phyloP scores from a whole-genome alignment of 495 filamentous ascomycete genomes.

The Achaetomiella virescens region DNA sequence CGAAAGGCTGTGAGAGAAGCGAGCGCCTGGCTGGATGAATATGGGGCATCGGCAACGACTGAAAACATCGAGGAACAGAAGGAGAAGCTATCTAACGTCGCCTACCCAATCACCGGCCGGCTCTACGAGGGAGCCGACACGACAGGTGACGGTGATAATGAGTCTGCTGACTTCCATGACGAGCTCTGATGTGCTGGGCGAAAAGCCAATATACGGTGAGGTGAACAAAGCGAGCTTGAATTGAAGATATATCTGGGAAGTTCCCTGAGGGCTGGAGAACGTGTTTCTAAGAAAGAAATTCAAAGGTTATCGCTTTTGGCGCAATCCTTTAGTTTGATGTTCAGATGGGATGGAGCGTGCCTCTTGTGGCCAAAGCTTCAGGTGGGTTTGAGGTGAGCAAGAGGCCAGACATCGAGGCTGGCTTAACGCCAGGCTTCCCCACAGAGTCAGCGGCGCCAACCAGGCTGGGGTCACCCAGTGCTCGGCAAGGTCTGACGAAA shows the following conservation, averaged over 20 bases:
- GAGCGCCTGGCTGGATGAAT: conserved; percentile 86
- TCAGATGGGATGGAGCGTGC: not conserved
- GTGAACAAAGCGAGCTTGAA: too few relatives aligned
- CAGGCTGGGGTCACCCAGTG: not conserved
- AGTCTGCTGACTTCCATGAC: conserved; percentile 2
- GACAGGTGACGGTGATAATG: not conserved
- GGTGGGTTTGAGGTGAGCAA: not conserved
- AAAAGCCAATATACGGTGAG: too few relatives aligned
- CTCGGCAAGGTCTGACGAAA: conserved; percentile 13
- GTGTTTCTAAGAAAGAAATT: too few relatives aligned
- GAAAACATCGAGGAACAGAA: conserved; percentile 97
- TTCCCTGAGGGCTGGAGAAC: too few relatives aligned
- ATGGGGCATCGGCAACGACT: conserved; percentile 68
- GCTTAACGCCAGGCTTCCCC: conserved; percentile 6
- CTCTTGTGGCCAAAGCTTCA: not conserved
- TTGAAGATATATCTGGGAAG: too few relatives aligned
- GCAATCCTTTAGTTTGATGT: not conserved
- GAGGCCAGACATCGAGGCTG: not conserved
- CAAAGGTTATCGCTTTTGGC: not conserved
- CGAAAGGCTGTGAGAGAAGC: conserved; percentile 88
- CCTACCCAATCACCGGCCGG: conserved; percentile 93
- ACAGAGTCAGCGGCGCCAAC: not conserved
- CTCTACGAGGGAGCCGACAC: conserved; percentile 52
- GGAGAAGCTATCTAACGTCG: conserved; percentile 84
- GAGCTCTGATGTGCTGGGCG: not conserved